phyloP scores from a whole-genome alignment of 2,329 filamentous ascomycete species.

The Cercospora zeae-maydis region DNA sequence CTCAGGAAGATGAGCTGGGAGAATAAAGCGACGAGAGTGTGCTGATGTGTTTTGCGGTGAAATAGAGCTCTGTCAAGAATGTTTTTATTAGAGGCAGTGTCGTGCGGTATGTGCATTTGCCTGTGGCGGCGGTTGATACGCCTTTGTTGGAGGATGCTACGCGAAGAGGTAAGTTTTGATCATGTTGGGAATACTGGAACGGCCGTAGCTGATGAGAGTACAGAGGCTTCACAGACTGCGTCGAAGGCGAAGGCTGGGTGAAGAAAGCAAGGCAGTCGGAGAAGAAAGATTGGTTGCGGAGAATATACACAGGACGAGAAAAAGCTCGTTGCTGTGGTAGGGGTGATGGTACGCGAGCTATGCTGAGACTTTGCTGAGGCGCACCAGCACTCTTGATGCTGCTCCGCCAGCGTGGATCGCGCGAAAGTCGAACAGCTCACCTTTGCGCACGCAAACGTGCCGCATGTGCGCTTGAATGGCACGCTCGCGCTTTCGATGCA shows the following conservation, averaged over 20 bases:
- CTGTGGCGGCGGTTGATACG: slow-evolving; percentile 76
- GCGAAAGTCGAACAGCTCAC: background rate
- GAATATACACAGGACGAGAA: background rate
- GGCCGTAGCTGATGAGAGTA: background rate
- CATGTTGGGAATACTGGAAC: background rate
- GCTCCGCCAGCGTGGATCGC: background rate
- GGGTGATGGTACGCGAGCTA: background rate
- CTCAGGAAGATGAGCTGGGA: background rate
- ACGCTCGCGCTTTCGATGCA: background rate
- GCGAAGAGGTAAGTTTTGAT: slow-evolving; percentile 61
- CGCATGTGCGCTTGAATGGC: background rate
- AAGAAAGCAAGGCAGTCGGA: background rate
- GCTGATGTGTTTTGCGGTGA: background rate
- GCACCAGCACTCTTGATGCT: background rate
- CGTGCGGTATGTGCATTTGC: slow-evolving; percentile 87
- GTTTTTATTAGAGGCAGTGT: slow-evolving; percentile 94
- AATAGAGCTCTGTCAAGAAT: slow-evolving; percentile 77
- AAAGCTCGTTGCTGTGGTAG: background rate
- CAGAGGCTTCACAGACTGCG: slow-evolving; percentile 35
- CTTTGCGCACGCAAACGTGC: background rate
- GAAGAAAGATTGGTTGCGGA: background rate
- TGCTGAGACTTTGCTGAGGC: background rate
- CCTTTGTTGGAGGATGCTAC: slow-evolving; percentile 87
- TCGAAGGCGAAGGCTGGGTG: slow-evolving; percentile 35
- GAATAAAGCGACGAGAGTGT: background rate